Evolutionary conservation across 192 early-diverging fungal genomes (phyloP), one percentile per base, ranked within the genome.

Genomic region (Coemansia sp.): DNA sequence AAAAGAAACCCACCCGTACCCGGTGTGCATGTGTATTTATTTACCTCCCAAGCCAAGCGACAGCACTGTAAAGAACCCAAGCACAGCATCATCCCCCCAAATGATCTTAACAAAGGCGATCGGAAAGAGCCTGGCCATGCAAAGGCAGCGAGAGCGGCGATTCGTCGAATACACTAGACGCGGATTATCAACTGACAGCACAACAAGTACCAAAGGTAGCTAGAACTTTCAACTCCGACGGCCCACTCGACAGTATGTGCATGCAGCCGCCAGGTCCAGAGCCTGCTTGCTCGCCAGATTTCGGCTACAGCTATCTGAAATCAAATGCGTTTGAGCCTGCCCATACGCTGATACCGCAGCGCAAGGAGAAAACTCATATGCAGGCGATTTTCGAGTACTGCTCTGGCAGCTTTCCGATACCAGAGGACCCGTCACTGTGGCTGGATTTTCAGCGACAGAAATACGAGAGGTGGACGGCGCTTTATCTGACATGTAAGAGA

Each of bases 381-480:
- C 68, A 70, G 23, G 56, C 69, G 7, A 64, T 56, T 21, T 71
- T 58, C 29, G 65, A 77, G 61, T 67, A 56, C 58, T 33, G 30
- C 15, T 28, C 43, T 4, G 40, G 45, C 30, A 58, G 60, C 0
- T 77, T 71, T 60, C 25, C 30, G 15, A 39, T 51, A 3, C 63
- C 69, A 15, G 69, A 51, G 7, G 69, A 77, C 21, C 74, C 69
- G 25, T 46, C 49, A n/a, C 25, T 56, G 16, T 70, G 69, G 65
- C 49, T 56, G 18, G 7, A 48, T 16, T 57, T 64, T 20, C 69
- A 71, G 51, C 64, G 57, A 23, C 66, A 55, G 33, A 77, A 77
- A 28, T 71, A 67, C 21, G 40, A 43, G 8, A 35, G 58, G 3
- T 77, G 74, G 74, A 63, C 74, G 5, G 39, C 42, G 15, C 13